Conservation (phyloP, 192 early-diverging fungal species). For the Lunasporangiospora selenospora region DNA sequence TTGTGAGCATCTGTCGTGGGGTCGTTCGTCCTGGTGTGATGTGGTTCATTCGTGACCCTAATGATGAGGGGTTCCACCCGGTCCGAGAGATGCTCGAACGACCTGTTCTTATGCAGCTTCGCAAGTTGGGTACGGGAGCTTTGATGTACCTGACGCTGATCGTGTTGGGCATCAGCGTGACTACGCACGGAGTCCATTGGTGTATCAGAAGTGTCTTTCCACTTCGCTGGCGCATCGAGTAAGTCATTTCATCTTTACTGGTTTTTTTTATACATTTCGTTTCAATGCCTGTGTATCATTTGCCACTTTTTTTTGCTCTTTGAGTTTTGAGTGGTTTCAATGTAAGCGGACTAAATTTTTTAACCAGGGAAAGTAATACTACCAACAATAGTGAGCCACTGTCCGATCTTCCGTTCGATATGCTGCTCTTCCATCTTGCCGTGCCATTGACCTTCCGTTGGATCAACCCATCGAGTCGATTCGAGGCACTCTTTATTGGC, state of each 20-base stretch:
- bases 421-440: conserved; percentile 76
- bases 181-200: conserved; percentile 45
- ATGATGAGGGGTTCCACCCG: conserved; percentile 93
- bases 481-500: conserved; percentile 57
- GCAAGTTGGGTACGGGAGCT: conserved; percentile 82
- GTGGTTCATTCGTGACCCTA: conserved; percentile 99
- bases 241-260: conserved; percentile 29
- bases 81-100: conserved; percentile 92
- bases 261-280: too few species aligned
- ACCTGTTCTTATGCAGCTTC: conserved; percentile 74
- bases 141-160: conserved; percentile 88
- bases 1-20: conserved; percentile 81
- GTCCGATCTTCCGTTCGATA: conserved; percentile 79
- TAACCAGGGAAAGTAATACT: too few species aligned
- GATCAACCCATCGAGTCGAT: conserved; percentile 65
- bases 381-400: conserved; percentile 68
- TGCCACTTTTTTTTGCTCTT: too few species aligned
- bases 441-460: conserved; percentile 69
- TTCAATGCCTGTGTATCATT: too few species aligned
- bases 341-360: too few species aligned
- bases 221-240: conserved; percentile 70
- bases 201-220: conserved; percentile 58
- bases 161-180: conserved; percentile 72
- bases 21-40: conserved; percentile 92
- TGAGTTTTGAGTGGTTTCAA: too few species aligned